Evolutionary conservation across 176 grass and related monocot species (phyloP).

Genomic region (Eragrostis curvula): DNA sequence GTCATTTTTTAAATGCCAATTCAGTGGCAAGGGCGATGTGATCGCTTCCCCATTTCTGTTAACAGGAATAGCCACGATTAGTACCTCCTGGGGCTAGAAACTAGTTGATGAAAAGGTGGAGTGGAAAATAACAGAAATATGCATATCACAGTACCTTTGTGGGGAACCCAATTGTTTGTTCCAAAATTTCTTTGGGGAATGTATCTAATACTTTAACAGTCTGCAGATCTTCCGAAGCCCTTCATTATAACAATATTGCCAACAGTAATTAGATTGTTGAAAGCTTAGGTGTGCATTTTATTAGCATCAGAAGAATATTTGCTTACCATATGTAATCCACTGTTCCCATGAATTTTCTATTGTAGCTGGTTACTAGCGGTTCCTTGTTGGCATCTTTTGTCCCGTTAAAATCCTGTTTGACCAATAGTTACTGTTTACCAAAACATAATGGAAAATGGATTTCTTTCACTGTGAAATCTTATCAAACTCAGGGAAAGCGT

Average conservation of each 20-base stretch:
- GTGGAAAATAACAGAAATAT: conserved; percentile 9
- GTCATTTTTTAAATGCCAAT: conserved; percentile 65
- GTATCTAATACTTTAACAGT: conserved; percentile 83
- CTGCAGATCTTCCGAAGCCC: conserved; percentile 78
- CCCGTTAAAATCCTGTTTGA: conserved; percentile 71
- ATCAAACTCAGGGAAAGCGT: conserved; percentile 31
- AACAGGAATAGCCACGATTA: conserved; percentile 22
- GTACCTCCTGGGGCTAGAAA: not conserved
- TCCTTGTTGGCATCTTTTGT: conserved; percentile 83
- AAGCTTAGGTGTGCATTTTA: not conserved
- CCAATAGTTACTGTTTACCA: conserved; percentile 23
- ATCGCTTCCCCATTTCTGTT: conserved; percentile 96
- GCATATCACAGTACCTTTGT: conserved; percentile 67
- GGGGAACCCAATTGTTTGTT: conserved; percentile 72
- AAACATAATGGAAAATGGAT: not conserved
- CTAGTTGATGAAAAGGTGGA: not conserved
- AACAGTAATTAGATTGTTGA: conserved; percentile 36
- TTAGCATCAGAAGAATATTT: conserved; percentile 21
- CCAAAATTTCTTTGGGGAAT: conserved; percentile 78
- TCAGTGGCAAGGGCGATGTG: conserved; percentile 84
- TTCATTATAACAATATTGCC: conserved; percentile 42
- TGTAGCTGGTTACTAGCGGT: conserved; percentile 81
- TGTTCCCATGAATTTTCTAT: conserved; percentile 87
- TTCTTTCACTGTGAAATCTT: conserved; percentile 15
- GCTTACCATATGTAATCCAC: conserved; percentile 96